Conservation (phyloP, 805 yeast species). For the Wickerhamiella bombiphila region DNA sequence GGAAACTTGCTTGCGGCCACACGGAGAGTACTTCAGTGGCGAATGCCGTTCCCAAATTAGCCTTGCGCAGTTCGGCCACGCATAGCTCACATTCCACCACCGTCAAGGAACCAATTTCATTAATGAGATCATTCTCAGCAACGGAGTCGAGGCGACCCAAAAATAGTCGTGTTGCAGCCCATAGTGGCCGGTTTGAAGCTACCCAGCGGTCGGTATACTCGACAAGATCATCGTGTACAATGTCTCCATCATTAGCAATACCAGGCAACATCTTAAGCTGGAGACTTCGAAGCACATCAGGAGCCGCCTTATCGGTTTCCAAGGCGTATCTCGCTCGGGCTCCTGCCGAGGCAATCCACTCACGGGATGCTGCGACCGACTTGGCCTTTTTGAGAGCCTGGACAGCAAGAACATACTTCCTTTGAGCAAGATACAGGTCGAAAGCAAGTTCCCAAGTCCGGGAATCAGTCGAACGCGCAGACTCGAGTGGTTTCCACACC, state of each 20-base stretch:
- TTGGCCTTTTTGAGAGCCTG: conserved; percentile 35
- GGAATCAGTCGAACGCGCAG: conserved; percentile 15
- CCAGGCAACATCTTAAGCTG: conserved; percentile 19
- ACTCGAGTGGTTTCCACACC: conserved; percentile 26
- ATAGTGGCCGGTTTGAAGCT: conserved; percentile 14
- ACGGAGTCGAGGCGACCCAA: conserved; percentile 8
- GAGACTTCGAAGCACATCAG: conserved; percentile 29
- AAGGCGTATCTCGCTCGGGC: conserved; percentile 24
- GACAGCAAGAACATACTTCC: conserved; percentile 38
- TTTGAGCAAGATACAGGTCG: conserved; percentile 30
- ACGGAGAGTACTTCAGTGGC: conserved; percentile 7
- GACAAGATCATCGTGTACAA: conserved; percentile 13
- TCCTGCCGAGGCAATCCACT: conserved; percentile 22
- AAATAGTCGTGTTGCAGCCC: conserved; percentile 17
- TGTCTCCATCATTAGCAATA: conserved; percentile 16
- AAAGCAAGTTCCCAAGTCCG: conserved; percentile 34
- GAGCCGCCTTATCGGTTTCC: conserved; percentile 27
- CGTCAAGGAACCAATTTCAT: background rate
- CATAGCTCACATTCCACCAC: background rate
- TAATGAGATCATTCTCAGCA: background rate
- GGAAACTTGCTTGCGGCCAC: conserved; percentile 13
- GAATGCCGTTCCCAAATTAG: conserved; percentile 8
- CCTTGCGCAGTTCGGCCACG: conserved; percentile 6
- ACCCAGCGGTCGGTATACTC: conserved; percentile 18
- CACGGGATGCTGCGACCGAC: conserved; percentile 22